These are phyloP conservation scores for Dictyostelium brefeldianum DNA, from an alignment of 78 protist genomes.

Conservation along the genomic window DNA sequence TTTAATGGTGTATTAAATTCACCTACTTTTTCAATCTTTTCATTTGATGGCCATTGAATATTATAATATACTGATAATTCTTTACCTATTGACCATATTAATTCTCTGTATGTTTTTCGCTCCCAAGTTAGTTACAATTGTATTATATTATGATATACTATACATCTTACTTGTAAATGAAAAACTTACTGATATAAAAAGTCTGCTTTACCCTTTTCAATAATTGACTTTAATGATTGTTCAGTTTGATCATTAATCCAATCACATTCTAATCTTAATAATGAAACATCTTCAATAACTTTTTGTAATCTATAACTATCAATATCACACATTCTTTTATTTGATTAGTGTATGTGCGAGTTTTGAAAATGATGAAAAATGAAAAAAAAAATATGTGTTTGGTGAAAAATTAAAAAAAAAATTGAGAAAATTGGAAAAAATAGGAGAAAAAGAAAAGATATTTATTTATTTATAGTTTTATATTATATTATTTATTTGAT, in stretches of 20 bases:
- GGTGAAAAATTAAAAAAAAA: too few relatives aligned
- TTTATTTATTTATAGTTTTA: too few relatives aligned
- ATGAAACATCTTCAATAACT: constrained; percentile 39
- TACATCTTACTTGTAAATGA: too few relatives aligned
- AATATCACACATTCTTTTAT: too few relatives aligned
- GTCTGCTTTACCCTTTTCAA: constrained; percentile 60
- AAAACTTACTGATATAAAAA: constrained; percentile 53
- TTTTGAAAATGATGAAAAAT: too few relatives aligned
- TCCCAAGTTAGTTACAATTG: too few relatives aligned
- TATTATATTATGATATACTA: too few relatives aligned
- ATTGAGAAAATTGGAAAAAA: too few relatives aligned
- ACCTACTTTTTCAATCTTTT: constrained; percentile 35
- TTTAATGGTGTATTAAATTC: constrained; percentile 12
- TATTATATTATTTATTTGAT: not conserved
- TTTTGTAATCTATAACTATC: constrained; percentile 28
- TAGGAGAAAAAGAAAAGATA: too few relatives aligned
- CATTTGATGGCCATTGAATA: constrained; percentile 56
- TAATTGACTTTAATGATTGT: constrained; percentile 43
- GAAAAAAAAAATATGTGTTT: too few relatives aligned
- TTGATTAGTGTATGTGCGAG: too few relatives aligned
- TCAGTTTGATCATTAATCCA: constrained; percentile 77
- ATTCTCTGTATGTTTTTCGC: too few relatives aligned
- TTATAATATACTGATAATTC: constrained; percentile 57
- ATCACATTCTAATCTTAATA: constrained; percentile 64
- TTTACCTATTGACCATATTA: constrained; percentile 69